Evolutionary conservation across 768 basidiomycete genomes (phyloP).

Genomic region (Russula virescens): DNA sequence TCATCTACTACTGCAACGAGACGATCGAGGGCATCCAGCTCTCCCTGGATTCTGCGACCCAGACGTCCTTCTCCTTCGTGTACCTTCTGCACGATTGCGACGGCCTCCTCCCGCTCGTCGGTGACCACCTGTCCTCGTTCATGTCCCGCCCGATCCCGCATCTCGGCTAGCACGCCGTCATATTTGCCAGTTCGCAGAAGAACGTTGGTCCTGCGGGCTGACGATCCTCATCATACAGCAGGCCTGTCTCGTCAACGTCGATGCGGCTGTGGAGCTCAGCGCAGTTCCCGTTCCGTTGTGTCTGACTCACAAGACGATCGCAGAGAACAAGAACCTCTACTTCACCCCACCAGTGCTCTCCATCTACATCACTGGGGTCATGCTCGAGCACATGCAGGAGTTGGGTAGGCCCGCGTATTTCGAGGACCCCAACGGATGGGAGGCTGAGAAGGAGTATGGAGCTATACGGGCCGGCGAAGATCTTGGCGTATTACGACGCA

Average conservation of each 20-base stretch:
- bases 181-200: no score
- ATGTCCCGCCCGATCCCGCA: constrained; percentile 89
- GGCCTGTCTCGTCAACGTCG: constrained; percentile 87
- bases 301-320: no score
- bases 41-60: constrained; percentile 44
- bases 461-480: constrained; percentile 65
- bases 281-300: constrained; percentile 70
- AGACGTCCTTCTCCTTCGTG: constrained; percentile 72
- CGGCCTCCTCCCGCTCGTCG: no score
- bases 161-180: constrained; percentile 82
- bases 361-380: constrained; percentile 86
- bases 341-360: constrained; percentile 93
- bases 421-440: constrained; percentile 59
- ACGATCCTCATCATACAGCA: constrained; percentile 90
- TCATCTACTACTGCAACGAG: constrained; percentile 99
- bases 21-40: constrained; percentile 96
- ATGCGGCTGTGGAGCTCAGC: constrained; percentile 68
- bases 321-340: constrained; percentile 68
- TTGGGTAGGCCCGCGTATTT: constrained; percentile 64
- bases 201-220: constrained; percentile 94
- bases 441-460: constrained; percentile 72
- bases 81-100: constrained; percentile 52
- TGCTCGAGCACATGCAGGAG: constrained; percentile 62
- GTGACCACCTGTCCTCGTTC: constrained; percentile 95
- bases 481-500: constrained; percentile 61